Conservation (phyloP, 2,329 filamentous ascomycete genomes). For the Cercospora janseana region DNA sequence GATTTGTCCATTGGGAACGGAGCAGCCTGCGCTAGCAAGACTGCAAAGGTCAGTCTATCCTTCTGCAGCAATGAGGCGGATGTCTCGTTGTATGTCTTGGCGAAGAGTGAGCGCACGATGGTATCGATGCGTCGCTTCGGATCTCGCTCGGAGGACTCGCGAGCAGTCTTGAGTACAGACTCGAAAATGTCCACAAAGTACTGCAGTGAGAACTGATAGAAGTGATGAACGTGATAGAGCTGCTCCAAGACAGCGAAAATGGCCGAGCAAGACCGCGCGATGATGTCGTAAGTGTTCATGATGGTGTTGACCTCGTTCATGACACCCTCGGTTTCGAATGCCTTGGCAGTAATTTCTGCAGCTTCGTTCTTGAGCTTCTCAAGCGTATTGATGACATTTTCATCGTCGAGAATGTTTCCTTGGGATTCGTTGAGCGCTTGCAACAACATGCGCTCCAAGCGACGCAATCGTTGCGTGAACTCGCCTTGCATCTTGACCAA, state of each 20-base stretch:
- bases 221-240: conserved; percentile 96
- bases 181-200: conserved; percentile 99
- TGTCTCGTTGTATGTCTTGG: conserved; percentile 90
- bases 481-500: conserved; percentile 98
- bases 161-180: conserved; percentile 78
- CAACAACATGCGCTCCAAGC: conserved; percentile 88
- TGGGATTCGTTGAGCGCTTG: conserved; percentile 96
- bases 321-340: conserved; percentile 92
- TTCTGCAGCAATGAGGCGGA: conserved; percentile 88
- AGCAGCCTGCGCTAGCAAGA: conserved; percentile 93
- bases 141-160: conserved; percentile 61
- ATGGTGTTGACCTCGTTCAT: conserved; percentile 98
- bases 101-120: conserved; percentile 87
- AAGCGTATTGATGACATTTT: conserved; percentile 95
- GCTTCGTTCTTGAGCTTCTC: conserved; percentile 98
- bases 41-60: conserved; percentile 88
- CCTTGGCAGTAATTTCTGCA: conserved; percentile 92
- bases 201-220: conserved; percentile 98
- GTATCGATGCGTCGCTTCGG: conserved; percentile 73
- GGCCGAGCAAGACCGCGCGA: conserved; percentile 91
- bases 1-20: conserved; percentile 92
- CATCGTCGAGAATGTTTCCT: conserved; percentile 96
- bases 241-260: conserved; percentile 97
- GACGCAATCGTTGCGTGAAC: conserved; percentile 96
- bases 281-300: conserved; percentile 88